phyloP scores from a whole-genome alignment of 352 stramenopile species.

The Globisporangium cystogenes region DNA sequence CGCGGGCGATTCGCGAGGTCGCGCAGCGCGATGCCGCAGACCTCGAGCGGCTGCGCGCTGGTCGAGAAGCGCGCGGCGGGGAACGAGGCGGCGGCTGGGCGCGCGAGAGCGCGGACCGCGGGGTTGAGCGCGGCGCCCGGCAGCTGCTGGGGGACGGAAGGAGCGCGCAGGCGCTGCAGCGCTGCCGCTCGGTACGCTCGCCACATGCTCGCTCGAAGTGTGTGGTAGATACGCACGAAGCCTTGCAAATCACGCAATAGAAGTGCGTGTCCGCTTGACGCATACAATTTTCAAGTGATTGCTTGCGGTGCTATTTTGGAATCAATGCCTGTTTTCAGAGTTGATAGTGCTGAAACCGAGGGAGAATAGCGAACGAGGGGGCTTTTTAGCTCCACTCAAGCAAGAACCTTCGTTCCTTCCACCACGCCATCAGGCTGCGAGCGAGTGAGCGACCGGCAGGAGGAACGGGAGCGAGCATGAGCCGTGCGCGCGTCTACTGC shows the following conservation, averaged over 20 bases:
- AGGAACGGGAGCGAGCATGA: slow-evolving; percentile 35
- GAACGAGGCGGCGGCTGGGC: neutral
- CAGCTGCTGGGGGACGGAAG: neutral
- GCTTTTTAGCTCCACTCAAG: no score
- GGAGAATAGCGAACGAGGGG: no score
- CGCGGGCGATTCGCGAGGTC: slow-evolving; percentile 25
- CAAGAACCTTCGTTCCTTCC: no score
- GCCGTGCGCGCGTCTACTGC: slow-evolving; percentile 86
- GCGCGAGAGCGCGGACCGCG: neutral
- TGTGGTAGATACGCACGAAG: no score
- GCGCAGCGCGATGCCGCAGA: slow-evolving; percentile 20
- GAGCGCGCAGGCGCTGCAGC: slow-evolving; percentile 2
- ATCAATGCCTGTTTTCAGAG: no score
- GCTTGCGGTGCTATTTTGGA: no score
- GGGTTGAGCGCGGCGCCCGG: neutral
- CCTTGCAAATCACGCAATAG: no score
- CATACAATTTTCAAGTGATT: no score
- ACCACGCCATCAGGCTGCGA: no score
- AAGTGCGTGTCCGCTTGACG: no score
- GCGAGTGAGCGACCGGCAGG: no score
- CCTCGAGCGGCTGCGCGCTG: neutral
- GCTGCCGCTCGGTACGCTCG: slow-evolving; percentile 5
- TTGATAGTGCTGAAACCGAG: no score
- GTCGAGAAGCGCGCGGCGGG: neutral
- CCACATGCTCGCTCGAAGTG: slow-evolving; percentile 2